Percentiles rank a stretch among this genome's conserved stretches.
These are phyloP conservation scores for Populus pruinosa DNA, from an alignment of 345 rosid species.

Conservation along the genomic window DNA sequence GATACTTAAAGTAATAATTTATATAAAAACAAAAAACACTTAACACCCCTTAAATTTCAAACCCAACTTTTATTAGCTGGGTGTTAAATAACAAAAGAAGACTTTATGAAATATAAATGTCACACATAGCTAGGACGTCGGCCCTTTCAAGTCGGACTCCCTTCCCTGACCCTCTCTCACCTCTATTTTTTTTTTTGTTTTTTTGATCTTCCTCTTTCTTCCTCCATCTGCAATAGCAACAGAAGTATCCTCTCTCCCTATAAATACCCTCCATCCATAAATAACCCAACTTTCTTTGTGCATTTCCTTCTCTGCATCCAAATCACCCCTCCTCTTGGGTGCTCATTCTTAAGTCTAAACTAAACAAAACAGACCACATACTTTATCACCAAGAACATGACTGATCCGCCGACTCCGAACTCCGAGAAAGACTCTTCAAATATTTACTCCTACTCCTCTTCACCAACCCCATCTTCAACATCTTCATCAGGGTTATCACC, in stretches of 20 bases:
- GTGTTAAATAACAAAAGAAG: too few relatives aligned
- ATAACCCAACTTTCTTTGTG: not conserved
- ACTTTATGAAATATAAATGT: too few relatives aligned
- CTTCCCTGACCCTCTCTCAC: not conserved
- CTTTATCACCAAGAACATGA: not conserved
- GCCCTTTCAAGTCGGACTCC: too few relatives aligned
- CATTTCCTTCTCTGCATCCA: not conserved
- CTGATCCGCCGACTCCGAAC: not conserved
- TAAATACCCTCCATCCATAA: not conserved
- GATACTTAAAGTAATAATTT: too few relatives aligned
- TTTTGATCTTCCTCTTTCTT: not conserved
- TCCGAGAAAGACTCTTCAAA: constrained; percentile 11
- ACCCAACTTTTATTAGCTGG: too few relatives aligned
- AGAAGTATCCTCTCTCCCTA: not conserved
- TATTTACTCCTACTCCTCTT: constrained; percentile 11
- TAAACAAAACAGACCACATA: not conserved
- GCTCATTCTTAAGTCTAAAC: too few relatives aligned
- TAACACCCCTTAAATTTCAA: too few relatives aligned
- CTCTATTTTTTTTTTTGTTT: too few relatives aligned
- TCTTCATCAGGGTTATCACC: constrained; percentile 12
- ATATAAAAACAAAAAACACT: too few relatives aligned
- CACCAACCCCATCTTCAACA: constrained; percentile 5
- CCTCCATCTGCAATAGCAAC: too few relatives aligned
- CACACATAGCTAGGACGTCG: too few relatives aligned
- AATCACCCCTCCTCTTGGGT: not conserved